Conservation (phyloP, 1,284 basidiomycete species). For the Ustilago sp. region DNA sequence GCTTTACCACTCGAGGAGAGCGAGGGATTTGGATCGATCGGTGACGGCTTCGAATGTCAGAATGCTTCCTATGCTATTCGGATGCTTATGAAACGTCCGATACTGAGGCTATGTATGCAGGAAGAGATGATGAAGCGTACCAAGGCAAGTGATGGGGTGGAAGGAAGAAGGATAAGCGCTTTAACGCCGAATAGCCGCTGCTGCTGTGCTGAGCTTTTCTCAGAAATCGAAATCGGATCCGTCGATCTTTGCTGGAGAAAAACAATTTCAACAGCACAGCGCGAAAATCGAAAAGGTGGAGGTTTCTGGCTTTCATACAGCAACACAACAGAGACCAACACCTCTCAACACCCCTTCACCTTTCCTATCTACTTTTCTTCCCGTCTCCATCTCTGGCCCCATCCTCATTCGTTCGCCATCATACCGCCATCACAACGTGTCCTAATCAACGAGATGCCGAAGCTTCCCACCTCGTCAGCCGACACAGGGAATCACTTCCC, state of each 20-base stretch:
- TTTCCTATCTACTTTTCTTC: not conserved
- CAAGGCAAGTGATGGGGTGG: not conserved
- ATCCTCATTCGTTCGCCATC: too few species aligned
- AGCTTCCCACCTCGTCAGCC: constrained; percentile 19
- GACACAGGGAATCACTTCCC: constrained; percentile 1
- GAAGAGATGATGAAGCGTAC: not conserved
- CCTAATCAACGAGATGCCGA: constrained; percentile 15
- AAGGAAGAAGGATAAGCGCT: not conserved
- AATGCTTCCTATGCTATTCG: not conserved
- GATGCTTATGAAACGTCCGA: not conserved
- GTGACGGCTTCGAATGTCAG: not conserved
- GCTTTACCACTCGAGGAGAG: not conserved
- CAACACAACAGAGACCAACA: constrained; percentile 22
- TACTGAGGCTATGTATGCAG: not conserved
- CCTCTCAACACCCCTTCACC: not conserved
- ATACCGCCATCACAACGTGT: not conserved
- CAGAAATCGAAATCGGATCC: constrained; percentile 28
- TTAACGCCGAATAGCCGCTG: constrained; percentile 19
- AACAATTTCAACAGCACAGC: constrained; percentile 13
- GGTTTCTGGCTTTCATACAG: constrained; percentile 10
- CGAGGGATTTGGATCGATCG: not conserved
- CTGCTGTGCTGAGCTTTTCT: constrained; percentile 12
- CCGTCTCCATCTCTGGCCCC: not conserved
- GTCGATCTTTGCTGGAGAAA: constrained; percentile 17
- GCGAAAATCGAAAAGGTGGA: constrained; percentile 23